Percentiles rank a stretch among this genome's conserved stretches.
Conservation (phyloP, 1,139 yeast species). For the Yamadazyma sp. region DNA sequence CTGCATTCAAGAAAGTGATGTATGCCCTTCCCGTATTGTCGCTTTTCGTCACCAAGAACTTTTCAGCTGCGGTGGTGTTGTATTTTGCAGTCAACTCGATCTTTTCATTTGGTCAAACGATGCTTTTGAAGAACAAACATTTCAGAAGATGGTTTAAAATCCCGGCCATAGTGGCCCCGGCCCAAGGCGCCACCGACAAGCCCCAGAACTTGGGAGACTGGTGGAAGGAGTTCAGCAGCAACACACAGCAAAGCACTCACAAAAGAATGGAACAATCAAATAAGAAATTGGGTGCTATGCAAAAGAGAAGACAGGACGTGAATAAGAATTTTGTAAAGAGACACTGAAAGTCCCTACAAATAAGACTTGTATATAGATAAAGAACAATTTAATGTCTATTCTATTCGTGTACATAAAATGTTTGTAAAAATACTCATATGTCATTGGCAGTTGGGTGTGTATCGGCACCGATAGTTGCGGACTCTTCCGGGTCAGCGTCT, state of each 20-base stretch:
- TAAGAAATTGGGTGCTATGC: constrained; percentile 39
- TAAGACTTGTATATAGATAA: background rate
- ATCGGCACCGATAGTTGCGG: background rate
- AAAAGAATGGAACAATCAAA: constrained; percentile 38
- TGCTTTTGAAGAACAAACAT: constrained; percentile 55
- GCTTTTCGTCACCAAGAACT: constrained; percentile 79
- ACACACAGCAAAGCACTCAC: constrained; percentile 32
- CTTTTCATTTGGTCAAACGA: constrained; percentile 71
- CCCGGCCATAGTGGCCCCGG: constrained; percentile 61
- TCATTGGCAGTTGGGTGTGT: background rate
- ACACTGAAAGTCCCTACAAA: constrained; percentile 23
- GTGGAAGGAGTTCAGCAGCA: constrained; percentile 36
- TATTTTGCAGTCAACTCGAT: constrained; percentile 83
- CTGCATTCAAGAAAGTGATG: constrained; percentile 70
- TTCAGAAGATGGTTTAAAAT: constrained; percentile 63
- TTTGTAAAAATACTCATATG: too few relatives aligned
- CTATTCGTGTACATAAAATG: too few relatives aligned
- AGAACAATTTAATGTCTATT: constrained; percentile 1
- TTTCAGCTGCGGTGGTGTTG: constrained; percentile 81
- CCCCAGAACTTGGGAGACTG: constrained; percentile 39
- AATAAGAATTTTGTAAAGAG: constrained; percentile 42
- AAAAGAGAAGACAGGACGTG: constrained; percentile 34
- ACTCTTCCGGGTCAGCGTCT: background rate
- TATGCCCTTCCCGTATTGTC: constrained; percentile 77
- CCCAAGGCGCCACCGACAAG: constrained; percentile 23